A percentile compares a stretch with the other conserved stretches of the same genome.
Conservation (phyloP, 2,329 filamentous ascomycete genomes). For the Ilyonectria mors-panacis region DNA sequence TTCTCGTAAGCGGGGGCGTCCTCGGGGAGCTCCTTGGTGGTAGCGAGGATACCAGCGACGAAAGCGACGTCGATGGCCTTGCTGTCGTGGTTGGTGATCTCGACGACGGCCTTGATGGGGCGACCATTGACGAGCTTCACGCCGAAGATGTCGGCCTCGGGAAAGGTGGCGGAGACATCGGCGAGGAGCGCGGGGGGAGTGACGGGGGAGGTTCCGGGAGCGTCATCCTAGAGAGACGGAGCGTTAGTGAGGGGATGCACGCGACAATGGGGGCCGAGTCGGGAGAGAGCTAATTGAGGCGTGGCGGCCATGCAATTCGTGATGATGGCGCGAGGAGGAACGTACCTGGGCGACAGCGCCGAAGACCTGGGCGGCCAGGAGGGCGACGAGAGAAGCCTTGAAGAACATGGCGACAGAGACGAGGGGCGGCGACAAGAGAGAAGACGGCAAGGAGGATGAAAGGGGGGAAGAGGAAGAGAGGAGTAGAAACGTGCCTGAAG, state of each 20-base stretch:
- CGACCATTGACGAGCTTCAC: conserved; percentile 96
- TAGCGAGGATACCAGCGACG: conserved; percentile 81
- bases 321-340: conserved; percentile 39
- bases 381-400: conserved; percentile 79
- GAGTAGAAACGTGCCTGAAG: conserved; percentile 18
- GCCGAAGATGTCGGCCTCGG: conserved; percentile 87
- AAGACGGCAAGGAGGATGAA: conserved; percentile 22
- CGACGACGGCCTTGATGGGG: conserved; percentile 85
- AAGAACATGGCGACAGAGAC: conserved; percentile 73
- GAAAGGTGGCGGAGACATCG: conserved; percentile 74
- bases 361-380: conserved; percentile 79
- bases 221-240: conserved; percentile 28
- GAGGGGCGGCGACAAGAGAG: conserved; percentile 21
- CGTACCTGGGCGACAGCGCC: conserved; percentile 76
- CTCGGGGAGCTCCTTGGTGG: conserved; percentile 66
- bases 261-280: conserved; percentile 22
- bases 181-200: conserved; percentile 65
- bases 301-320: background rate
- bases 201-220: conserved; percentile 42
- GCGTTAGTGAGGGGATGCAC: conserved; percentile 5
- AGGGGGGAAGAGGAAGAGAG: conserved; percentile 29
- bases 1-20: conserved; percentile 61
- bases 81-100: conserved; percentile 87
- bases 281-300: background rate
- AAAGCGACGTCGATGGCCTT: conserved; percentile 82